Percentiles rank a stretch among this genome's conserved stretches.
Evolutionary conservation across 768 basidiomycete genomes (phyloP).

Genomic region (Gautieria morchelliformis): DNA sequence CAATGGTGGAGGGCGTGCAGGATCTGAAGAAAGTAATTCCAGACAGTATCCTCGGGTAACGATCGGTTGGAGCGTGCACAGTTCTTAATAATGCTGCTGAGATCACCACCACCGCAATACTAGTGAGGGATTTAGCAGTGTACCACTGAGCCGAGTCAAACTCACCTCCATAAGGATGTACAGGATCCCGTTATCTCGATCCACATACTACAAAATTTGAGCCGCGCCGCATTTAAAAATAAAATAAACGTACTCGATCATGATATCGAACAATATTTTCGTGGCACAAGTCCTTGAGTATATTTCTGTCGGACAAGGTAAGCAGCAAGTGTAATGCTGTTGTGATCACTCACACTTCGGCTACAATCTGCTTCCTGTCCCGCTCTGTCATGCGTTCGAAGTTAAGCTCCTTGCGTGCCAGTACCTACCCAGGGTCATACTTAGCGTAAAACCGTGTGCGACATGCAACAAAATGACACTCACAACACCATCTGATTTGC

Average conservation of each 20-base stretch:
- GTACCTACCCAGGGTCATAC: slow-evolving; percentile 36
- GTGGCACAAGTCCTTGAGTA: slow-evolving; percentile 90
- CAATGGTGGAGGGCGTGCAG: slow-evolving; percentile 85
- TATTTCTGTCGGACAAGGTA: slow-evolving; percentile 50
- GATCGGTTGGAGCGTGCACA: slow-evolving; percentile 56
- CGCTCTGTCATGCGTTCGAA: slow-evolving; percentile 96
- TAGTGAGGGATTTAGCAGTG: slow-evolving; percentile 6
- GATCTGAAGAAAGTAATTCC: slow-evolving; percentile 94
- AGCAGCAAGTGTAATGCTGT: background rate
- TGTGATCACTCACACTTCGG: slow-evolving; percentile 77
- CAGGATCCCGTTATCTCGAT: slow-evolving; percentile 80
- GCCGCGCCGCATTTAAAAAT: background rate
- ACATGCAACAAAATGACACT: slow-evolving; percentile 22
- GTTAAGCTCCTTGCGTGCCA: slow-evolving; percentile 92
- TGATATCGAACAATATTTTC: slow-evolving; percentile 95
- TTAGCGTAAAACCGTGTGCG: background rate
- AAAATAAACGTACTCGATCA: slow-evolving; percentile 44
- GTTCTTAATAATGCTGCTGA: slow-evolving; percentile 79
- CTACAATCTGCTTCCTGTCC: slow-evolving; percentile 92
- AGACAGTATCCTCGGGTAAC: slow-evolving; percentile 87
- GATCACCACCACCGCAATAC: slow-evolving; percentile 95
- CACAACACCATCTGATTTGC: slow-evolving; percentile 77
- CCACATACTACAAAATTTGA: slow-evolving; percentile 50
- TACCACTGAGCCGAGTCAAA: background rate
- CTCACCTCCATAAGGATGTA: slow-evolving; percentile 91